Percentiles rank a stretch among this genome's conserved stretches.
phyloP scores from a whole-genome alignment of 78 protist genomes.

The Dictyostelium purpureum region DNA sequence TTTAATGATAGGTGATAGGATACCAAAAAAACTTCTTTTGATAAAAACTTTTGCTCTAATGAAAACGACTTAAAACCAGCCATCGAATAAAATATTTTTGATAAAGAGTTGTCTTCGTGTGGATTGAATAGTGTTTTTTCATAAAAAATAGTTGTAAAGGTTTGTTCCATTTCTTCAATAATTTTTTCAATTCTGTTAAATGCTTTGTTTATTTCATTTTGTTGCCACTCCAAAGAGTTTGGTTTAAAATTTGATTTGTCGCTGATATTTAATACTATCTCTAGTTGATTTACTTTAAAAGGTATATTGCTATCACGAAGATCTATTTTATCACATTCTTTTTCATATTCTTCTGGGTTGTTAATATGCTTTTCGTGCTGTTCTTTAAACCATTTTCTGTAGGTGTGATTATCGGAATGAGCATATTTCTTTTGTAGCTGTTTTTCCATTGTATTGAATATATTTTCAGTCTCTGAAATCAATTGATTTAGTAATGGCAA shows the following conservation, averaged over 20 bases:
- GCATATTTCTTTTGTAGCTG: background rate
- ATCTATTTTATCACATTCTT: background rate
- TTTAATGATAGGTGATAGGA: background rate
- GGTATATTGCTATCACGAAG: background rate
- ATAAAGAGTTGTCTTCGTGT: background rate
- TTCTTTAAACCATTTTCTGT: background rate
- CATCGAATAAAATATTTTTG: background rate
- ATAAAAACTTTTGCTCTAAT: conserved; percentile 8
- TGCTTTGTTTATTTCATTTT: background rate
- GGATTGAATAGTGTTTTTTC: background rate
- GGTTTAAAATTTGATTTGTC: background rate
- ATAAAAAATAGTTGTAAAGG: background rate
- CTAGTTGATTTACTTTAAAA: background rate
- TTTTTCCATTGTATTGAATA: conserved; percentile 4
- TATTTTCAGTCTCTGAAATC: background rate
- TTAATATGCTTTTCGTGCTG: background rate
- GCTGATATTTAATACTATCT: background rate
- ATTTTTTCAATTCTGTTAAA: background rate
- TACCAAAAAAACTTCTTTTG: background rate
- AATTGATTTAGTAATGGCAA: background rate
- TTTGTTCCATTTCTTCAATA: background rate
- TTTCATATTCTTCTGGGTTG: background rate
- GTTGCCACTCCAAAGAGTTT: conserved; percentile 1
- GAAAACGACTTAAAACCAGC: background rate
- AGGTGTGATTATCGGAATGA: background rate